Percentiles rank a stretch among this genome's conserved stretches.
Evolutionary conservation across 2,329 filamentous ascomycete species (phyloP).

Genomic region (Emmonsia crescens): DNA sequence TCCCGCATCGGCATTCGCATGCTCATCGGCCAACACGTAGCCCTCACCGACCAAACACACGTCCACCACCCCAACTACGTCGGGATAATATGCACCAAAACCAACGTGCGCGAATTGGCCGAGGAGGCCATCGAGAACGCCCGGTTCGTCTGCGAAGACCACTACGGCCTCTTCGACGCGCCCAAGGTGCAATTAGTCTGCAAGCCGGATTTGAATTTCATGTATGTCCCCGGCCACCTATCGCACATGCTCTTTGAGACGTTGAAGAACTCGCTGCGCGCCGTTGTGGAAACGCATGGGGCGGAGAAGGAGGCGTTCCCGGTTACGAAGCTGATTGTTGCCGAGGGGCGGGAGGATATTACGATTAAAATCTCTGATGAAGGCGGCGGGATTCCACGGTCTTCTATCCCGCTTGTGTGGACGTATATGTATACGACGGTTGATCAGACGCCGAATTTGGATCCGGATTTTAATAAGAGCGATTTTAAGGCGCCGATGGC

Average conservation of each 20-base stretch:
- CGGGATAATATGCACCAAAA: constrained; percentile 97
- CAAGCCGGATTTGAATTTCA: constrained; percentile 88
- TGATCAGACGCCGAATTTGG: constrained; percentile 84
- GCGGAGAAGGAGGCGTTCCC: constrained; percentile 94
- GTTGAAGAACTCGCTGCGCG: constrained; percentile 92
- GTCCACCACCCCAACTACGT: constrained; percentile 88
- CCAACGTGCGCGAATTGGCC: constrained; percentile 87
- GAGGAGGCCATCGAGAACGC: constrained; percentile 98
- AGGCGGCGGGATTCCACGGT: constrained; percentile 87
- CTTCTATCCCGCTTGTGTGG: constrained; percentile 94
- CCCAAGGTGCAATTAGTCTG: constrained; percentile 95
- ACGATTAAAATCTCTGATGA: constrained; percentile 98
- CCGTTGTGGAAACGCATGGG: constrained; percentile 90
- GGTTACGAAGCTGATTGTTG: constrained; percentile 93
- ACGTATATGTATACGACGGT: constrained; percentile 99
- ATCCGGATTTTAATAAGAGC: constrained; percentile 96
- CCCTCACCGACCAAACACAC: constrained; percentile 84
- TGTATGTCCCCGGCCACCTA: constrained; percentile 98
- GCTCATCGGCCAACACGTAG: constrained; percentile 98
- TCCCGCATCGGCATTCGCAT: constrained; percentile 97
- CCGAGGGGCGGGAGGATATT: constrained; percentile 95
- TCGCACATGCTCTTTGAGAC: constrained; percentile 99
- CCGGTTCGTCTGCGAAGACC: constrained; percentile 97
- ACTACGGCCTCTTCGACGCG: constrained; percentile 94
- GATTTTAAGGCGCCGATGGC: constrained; percentile 99